Base-by-base conservation (phyloP, 2,329 filamentous ascomycete species). In the Thelonectria discophora region DNA sequence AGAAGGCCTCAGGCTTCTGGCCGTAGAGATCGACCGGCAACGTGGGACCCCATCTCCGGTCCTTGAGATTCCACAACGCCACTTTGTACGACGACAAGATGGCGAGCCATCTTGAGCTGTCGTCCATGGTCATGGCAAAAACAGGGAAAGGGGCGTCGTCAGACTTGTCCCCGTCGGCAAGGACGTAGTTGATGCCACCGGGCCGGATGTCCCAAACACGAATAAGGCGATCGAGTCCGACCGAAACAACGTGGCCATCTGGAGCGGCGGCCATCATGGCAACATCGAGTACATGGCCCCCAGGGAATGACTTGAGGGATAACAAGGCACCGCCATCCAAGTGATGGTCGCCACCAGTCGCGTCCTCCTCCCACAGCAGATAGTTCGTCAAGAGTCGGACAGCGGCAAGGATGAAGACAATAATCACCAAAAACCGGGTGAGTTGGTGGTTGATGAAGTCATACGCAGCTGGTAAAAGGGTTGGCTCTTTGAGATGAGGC, bases 351-450 rank as follows among this genome's bases (percentile, higher is more conserved):
- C 78, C 77, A 2, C 82, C 80, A 13, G 78, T 75, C 7, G 78
- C 75, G 58, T 83, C 77, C 55, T 90, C 87, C 60, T 89, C 88
- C 84, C 87, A 90, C 0, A 94, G 79, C 6, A 94, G 80, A 69
- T 90, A 91, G 64, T 89, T 92, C 80, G 92, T 91, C 8, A 94
- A 80, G 8, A 93, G 76, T 2, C 87, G 87, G 24, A 94, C 84
- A 17, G 85, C 85, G 9, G 87, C 87, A 15, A 90, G 79, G 3
- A 88, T 76, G 20, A 90, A 82, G 1, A 92, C 74, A 3, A 92
- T 79, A 12, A 86, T 84, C 8, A 91, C 78, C 6, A 89, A 69
- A 59, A 92, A 91, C 1, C 85, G 84, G 2, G 76, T 77, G 3
- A 84, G 76, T 58, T 89, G 84, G 63, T 88, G 81, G 49, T 85